These are phyloP conservation scores for Carallia brachiata DNA, from an alignment of 345 rosid genomes.

Conservation along the genomic window DNA sequence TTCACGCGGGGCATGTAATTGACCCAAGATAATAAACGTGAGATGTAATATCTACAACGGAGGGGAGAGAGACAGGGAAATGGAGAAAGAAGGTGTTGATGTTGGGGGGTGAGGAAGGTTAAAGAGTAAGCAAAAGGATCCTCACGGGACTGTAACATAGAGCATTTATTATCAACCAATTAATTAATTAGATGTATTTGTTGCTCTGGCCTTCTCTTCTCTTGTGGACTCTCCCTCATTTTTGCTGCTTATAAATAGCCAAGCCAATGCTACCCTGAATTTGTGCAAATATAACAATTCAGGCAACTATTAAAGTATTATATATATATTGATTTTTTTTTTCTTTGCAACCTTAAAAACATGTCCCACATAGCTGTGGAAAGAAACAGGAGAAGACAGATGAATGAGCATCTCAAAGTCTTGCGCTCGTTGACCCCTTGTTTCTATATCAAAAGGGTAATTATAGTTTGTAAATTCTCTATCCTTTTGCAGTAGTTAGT, in stretches of 20 bases:
- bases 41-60: constrained; percentile 33
- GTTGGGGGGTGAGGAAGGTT: too few species aligned
- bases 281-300: neutral
- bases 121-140: constrained; percentile 16
- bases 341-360: neutral
- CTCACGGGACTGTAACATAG: constrained; percentile 59
- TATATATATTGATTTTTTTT: too few species aligned
- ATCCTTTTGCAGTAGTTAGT: too few species aligned
- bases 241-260: constrained; percentile 23
- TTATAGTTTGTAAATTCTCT: neutral
- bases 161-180: constrained; percentile 50
- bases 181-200: neutral
- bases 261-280: neutral
- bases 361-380: constrained; percentile 94
- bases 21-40: constrained; percentile 59
- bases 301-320: too few species aligned
- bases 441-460: constrained; percentile 91
- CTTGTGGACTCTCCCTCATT: neutral
- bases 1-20: constrained; percentile 47
- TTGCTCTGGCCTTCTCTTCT: neutral
- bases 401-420: constrained; percentile 88
- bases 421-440: constrained; percentile 88
- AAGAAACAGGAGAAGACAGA: constrained; percentile 90
- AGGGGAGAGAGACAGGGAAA: too few species aligned
- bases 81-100: neutral